Evolutionary conservation across 805 yeast genomes (phyloP).

Genomic region (Suhomyces sp.): DNA sequence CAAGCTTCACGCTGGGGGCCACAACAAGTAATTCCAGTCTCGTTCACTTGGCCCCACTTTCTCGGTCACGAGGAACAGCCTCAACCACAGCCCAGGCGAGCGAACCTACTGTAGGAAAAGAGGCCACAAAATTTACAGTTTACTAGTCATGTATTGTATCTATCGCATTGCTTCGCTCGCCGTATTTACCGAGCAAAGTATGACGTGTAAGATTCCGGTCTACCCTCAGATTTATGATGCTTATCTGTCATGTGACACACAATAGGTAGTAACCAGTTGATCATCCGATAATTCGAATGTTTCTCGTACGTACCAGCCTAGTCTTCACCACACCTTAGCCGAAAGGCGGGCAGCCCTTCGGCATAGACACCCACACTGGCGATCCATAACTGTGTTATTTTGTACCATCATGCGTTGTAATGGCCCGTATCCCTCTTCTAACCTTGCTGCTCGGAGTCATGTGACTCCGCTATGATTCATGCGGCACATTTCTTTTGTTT

Average conservation of each 20-base stretch:
- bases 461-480: slow-evolving; percentile 2
- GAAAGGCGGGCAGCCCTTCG: neutral
- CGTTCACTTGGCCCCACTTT: neutral
- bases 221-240: neutral
- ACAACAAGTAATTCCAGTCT: neutral
- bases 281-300: neutral
- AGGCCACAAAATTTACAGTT: neutral
- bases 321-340: neutral
- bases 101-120: neutral
- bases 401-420: neutral
- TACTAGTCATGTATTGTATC: neutral
- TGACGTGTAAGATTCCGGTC: neutral
- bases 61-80: neutral
- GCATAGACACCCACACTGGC: neutral
- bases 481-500: slow-evolving; percentile 3
- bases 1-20: neutral
- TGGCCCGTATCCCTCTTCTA: neutral
- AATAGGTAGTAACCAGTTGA: neutral
- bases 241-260: neutral
- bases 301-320: neutral
- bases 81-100: neutral
- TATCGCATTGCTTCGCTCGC: neutral
- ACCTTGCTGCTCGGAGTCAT: neutral
- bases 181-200: neutral
- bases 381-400: neutral